Evolutionary conservation across 352 stramenopile species (phyloP).

Genomic region (Globisporangium cederbergense): DNA sequence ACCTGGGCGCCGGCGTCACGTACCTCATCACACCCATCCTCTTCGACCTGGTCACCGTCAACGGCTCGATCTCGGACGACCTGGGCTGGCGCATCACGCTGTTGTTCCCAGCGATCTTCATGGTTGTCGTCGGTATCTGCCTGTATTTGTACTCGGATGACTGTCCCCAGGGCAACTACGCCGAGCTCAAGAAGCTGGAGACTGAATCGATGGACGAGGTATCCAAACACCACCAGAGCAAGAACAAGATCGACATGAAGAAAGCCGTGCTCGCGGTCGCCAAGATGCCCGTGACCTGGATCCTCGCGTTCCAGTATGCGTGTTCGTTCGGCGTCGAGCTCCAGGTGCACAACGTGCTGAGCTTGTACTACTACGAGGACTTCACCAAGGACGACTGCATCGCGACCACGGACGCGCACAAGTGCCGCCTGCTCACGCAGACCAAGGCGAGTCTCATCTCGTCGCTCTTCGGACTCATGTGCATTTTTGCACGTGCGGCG

Average conservation of each 20-base stretch:
- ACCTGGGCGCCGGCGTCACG: conserved; percentile 88
- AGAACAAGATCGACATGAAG: too few species aligned
- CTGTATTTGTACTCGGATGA: conserved; percentile 88
- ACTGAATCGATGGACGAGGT: neutral
- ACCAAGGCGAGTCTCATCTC: conserved; percentile 74
- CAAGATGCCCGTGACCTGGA: conserved; percentile 61
- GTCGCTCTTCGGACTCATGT: conserved; percentile 93
- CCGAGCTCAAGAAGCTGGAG: conserved; percentile 39
- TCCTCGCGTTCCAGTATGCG: conserved; percentile 90
- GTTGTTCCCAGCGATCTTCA: conserved; percentile 86
- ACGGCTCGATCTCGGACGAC: conserved; percentile 46
- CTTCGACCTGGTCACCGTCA: conserved; percentile 83
- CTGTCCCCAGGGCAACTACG: conserved; percentile 91
- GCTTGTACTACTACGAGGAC: conserved; percentile 87
- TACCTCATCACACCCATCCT: conserved; percentile 87
- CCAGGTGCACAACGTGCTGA: conserved; percentile 93
- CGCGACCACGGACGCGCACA: conserved; percentile 16
- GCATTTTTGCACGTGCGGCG: conserved; percentile 87
- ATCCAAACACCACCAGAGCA: too few species aligned
- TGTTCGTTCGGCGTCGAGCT: conserved; percentile 94
- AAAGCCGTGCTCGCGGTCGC: neutral
- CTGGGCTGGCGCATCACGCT: conserved; percentile 89
- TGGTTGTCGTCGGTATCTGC: conserved; percentile 61
- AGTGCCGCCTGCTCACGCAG: conserved; percentile 33
- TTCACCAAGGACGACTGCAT: conserved; percentile 66